phyloP scores from a whole-genome alignment of 2,329 filamentous ascomycete genomes.

The Alternaria brassicae region DNA sequence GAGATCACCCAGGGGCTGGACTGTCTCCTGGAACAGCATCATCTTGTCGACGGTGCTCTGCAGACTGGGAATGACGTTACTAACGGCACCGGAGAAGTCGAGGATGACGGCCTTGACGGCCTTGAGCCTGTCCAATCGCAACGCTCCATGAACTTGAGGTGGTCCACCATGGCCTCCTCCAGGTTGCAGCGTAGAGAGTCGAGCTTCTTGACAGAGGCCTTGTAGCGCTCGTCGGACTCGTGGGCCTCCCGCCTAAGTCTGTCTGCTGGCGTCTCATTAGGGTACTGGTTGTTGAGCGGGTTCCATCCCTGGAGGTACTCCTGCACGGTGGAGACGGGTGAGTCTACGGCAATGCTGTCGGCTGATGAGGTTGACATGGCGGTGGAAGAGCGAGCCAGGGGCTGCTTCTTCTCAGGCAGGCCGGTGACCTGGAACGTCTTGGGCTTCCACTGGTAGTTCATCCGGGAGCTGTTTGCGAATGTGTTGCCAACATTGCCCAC shows the following conservation, averaged over 20 bases:
- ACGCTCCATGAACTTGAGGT: constrained; percentile 94
- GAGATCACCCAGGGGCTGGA: constrained; percentile 90
- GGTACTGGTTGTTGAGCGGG: constrained; percentile 83
- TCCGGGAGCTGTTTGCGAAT: constrained; percentile 95
- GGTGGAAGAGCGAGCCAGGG: constrained; percentile 77
- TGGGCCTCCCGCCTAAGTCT: constrained; percentile 85
- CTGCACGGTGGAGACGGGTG: constrained; percentile 81
- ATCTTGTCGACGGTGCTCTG: constrained; percentile 97
- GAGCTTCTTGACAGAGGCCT: constrained; percentile 81
- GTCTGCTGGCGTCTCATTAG: constrained; percentile 91
- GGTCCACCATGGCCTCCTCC: constrained; percentile 93
- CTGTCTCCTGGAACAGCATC: constrained; percentile 98
- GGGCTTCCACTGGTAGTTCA: constrained; percentile 97
- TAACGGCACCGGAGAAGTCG: constrained; percentile 95
- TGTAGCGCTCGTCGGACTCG: constrained; percentile 94
- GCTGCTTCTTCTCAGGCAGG: constrained; percentile 83
- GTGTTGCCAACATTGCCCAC: constrained; percentile 94
- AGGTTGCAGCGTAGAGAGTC: constrained; percentile 90
- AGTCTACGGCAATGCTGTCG: constrained; percentile 68
- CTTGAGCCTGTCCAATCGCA: constrained; percentile 93
- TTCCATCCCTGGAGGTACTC: constrained; percentile 95
- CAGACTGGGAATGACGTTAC: constrained; percentile 95
- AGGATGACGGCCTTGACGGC: constrained; percentile 98
- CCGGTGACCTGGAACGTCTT: constrained; percentile 89
- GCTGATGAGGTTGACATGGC: constrained; percentile 57